Evolutionary conservation across 2,329 filamentous ascomycete genomes (phyloP).

Genomic region (Microsporum canis): DNA sequence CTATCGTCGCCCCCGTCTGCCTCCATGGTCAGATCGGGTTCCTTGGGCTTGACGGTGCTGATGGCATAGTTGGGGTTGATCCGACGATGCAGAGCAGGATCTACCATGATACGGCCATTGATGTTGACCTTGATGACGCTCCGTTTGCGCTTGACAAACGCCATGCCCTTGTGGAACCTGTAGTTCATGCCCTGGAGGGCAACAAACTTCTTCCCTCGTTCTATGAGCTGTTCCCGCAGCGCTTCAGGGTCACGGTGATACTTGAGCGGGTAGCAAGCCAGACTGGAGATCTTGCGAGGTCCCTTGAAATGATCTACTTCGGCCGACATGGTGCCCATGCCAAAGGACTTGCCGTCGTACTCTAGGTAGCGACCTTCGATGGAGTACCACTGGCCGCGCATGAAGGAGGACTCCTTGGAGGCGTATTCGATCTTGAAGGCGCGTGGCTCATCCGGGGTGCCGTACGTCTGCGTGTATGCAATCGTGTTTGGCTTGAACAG

Average conservation of each 20-base stretch:
- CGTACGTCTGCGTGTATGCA: slow-evolving; percentile 66
- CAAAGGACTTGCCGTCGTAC: slow-evolving; percentile 78
- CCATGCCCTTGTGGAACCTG: slow-evolving; percentile 70
- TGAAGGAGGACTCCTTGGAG: slow-evolving; percentile 56
- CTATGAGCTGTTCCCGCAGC: slow-evolving; percentile 56
- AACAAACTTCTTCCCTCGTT: slow-evolving; percentile 76
- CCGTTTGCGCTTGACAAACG: slow-evolving; percentile 72
- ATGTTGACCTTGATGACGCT: slow-evolving; percentile 67
- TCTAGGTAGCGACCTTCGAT: slow-evolving; percentile 69
- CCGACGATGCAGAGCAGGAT: slow-evolving; percentile 67
- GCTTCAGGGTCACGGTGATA: slow-evolving; percentile 64
- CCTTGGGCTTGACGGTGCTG: slow-evolving; percentile 60
- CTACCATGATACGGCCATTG: slow-evolving; percentile 79
- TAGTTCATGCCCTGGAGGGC: slow-evolving; percentile 72
- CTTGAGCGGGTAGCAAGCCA: slow-evolving; percentile 64
- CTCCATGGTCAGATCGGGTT: slow-evolving; percentile 45
- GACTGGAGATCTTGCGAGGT: slow-evolving; percentile 66
- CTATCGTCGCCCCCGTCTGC: slow-evolving; percentile 38
- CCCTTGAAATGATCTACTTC: slow-evolving; percentile 69
- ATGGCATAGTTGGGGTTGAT: slow-evolving; percentile 80
- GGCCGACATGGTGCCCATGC: slow-evolving; percentile 57
- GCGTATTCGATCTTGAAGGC: slow-evolving; percentile 73
- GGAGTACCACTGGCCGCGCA: slow-evolving; percentile 63
- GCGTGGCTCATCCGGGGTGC: slow-evolving; percentile 61
- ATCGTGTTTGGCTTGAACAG: slow-evolving; percentile 80